Base-by-base conservation (phyloP, 2,329 filamentous ascomycete genomes). In the Fusarium virguliforme region DNA sequence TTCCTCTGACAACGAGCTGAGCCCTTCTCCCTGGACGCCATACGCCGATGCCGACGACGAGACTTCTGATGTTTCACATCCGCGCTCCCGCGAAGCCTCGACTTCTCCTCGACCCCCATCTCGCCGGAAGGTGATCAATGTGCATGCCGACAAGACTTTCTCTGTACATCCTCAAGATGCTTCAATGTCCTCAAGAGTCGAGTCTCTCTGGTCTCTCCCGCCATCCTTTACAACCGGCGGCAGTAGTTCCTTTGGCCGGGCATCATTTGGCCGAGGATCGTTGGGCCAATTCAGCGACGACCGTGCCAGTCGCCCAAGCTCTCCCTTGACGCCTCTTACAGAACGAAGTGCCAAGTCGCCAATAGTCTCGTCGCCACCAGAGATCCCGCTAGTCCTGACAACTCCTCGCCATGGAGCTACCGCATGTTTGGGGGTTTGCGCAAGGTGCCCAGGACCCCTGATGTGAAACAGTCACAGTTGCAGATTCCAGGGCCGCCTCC, bases 121-220 rank as follows among this genome's bases (percentile, higher is more conserved):
- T 12, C 75, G 77, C 50, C 79, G 79, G 38, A 77, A 84, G 67
- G 76, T 84, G 32, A 84, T 90, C 64, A 83, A 83, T 59, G 79
- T 90, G 30, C 83, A 89, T 71, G 77, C 86, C 6, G 86, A 90
- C 77, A 88, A 88, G 78, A 90, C 88, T 5, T 90, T 90, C 72
- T 88, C 87, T 15, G 78, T 89, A 62, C 68, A 84, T 68, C 79
- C 78, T 76, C 74, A 84, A 46, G 64, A 76, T n/a, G 63, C 65
- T 37, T 75, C 76, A 10, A 63, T 71, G 12, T 78, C 76, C 6
- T 80, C 78, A 9, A 71, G 74, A 62, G 73, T 76, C 13, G 69
- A 77, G n/a, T 80, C 79, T 18, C 67, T 77, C 18, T 76, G 77
- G 69, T 86, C 86, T 9, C 79, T 82, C 35, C 81, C 79, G 15